Conservation (phyloP, 768 basidiomycete species). For the Guyanaporus albipodus region DNA sequence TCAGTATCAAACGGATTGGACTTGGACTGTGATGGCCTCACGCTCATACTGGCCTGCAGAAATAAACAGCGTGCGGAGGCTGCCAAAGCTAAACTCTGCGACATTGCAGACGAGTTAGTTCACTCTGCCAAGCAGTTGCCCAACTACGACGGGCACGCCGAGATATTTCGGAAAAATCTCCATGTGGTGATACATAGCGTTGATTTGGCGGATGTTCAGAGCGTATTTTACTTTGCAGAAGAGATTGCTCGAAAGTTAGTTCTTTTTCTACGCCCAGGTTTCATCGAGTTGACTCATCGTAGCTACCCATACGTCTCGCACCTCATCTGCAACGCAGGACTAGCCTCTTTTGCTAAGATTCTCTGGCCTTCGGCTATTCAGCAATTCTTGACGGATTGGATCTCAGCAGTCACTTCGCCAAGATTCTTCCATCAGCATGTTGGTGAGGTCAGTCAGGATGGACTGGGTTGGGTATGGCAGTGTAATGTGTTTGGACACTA, state of each 20-base stretch:
- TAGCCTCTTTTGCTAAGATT: conserved; percentile 53
- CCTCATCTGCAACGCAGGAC: conserved; percentile 76
- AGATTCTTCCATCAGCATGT: conserved; percentile 51
- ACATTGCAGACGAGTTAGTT: conserved; percentile 53
- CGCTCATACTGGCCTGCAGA: conserved; percentile 79
- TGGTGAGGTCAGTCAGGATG: conserved; percentile 62
- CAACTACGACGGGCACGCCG: conserved; percentile 50
- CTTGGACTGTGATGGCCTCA: conserved; percentile 50
- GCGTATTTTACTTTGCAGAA: conserved; percentile 59
- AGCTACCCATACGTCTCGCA: conserved; percentile 83
- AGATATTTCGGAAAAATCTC: conserved; percentile 55
- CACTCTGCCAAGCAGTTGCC: conserved; percentile 31
- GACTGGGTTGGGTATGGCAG: conserved; percentile 80
- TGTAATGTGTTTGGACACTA: conserved; percentile 83
- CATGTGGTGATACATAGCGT: conserved; percentile 57
- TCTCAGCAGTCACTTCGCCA: conserved; percentile 51
- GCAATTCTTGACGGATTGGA: conserved; percentile 45
- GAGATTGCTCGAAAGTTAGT: conserved; percentile 52
- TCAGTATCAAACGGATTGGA: conserved; percentile 13
- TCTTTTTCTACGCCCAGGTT: neutral
- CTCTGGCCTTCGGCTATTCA: conserved; percentile 44
- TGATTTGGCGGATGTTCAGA: conserved; percentile 59
- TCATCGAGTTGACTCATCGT: neutral
- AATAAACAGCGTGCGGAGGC: conserved; percentile 57
- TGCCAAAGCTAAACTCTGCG: conserved; percentile 53